Conservation (phyloP, 768 basidiomycete genomes). For the Hebeloma cylindrosporum region DNA sequence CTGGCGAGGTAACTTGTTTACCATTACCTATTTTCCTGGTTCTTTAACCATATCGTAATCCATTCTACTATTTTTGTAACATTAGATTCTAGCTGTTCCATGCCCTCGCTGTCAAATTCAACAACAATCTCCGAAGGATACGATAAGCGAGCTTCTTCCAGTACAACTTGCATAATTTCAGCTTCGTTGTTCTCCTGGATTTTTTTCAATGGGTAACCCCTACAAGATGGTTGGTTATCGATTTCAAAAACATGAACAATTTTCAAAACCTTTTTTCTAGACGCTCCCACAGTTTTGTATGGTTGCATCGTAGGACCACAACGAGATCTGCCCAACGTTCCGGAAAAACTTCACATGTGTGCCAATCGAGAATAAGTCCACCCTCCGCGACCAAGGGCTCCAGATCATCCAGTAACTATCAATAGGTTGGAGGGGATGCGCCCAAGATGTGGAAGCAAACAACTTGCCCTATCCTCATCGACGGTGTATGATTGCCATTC, state of each 20-base stretch:
- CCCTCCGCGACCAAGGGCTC: constrained; percentile 70
- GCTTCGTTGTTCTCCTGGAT: constrained; percentile 98
- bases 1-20: no score
- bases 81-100: constrained; percentile 83
- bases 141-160: constrained; percentile 84
- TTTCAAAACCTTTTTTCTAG: constrained; percentile 76
- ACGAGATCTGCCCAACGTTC: constrained; percentile 97
- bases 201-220: constrained; percentile 86
- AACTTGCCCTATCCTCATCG: constrained; percentile 90
- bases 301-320: constrained; percentile 88
- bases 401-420: constrained; percentile 83
- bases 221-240: constrained; percentile 31
- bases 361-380: constrained; percentile 91
- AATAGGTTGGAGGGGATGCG: constrained; percentile 6
- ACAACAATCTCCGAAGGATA: constrained; percentile 88
- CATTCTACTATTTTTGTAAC: constrained; percentile 86
- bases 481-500: constrained; percentile 95
- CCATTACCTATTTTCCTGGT: constrained; percentile 28
- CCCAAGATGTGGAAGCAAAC: neutral
- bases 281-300: constrained; percentile 84
- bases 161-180: constrained; percentile 94
- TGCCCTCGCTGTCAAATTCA: constrained; percentile 74
- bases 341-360: constrained; percentile 90
- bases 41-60: constrained; percentile 72
- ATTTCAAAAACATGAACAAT: constrained; percentile 4